Evolutionary conservation across 306 rosid species (phyloP).

Genomic region (Prunus persica): DNA sequence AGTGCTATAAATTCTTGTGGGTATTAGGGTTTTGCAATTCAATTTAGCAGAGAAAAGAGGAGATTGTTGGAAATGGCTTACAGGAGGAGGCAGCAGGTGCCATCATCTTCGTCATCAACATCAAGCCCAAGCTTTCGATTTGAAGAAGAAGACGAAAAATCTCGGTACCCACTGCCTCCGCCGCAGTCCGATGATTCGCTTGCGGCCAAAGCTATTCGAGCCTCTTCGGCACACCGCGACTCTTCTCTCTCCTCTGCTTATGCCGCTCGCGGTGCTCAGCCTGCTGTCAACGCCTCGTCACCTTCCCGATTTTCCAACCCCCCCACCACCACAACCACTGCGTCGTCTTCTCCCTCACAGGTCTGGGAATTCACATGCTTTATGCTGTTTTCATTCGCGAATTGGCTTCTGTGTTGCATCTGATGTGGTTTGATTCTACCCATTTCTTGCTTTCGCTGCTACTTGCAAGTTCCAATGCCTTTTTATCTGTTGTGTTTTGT

Average conservation of each 20-base stretch:
- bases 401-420: neutral
- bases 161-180: constrained; percentile 32
- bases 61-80: constrained; percentile 51
- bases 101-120: constrained; percentile 38
- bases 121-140: constrained; percentile 14
- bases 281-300: constrained; percentile 29
- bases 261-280: constrained; percentile 34
- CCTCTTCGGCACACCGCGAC: constrained; percentile 85
- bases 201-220: constrained; percentile 91
- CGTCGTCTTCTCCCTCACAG: constrained; percentile 16
- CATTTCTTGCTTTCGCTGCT: neutral
- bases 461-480: neutral
- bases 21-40: neutral
- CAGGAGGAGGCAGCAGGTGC: constrained; percentile 59
- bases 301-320: constrained; percentile 36
- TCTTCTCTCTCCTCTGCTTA: constrained; percentile 92
- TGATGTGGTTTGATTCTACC: neutral
- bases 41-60: neutral
- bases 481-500: constrained; percentile 46
- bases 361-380: constrained; percentile 1
- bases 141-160: constrained; percentile 27
- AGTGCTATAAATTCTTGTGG: neutral
- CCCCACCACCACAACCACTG: neutral
- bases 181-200: constrained; percentile 50
- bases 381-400: neutral